A percentile compares a stretch with the other conserved stretches of the same genome.
Evolutionary conservation across 768 basidiomycete species (phyloP).

Genomic region (Trametes meyenii): DNA sequence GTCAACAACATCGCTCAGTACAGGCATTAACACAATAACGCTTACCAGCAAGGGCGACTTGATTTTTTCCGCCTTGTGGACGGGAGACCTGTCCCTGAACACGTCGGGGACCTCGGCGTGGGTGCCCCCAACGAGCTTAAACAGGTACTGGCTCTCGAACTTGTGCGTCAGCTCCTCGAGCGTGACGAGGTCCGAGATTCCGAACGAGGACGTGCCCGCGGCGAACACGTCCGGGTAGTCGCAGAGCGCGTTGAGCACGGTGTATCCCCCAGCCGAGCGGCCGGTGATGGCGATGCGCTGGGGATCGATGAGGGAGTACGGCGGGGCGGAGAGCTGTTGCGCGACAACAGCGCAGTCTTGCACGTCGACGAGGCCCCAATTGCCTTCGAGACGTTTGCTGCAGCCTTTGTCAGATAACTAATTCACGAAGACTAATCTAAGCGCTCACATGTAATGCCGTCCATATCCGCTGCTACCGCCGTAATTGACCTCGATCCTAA

Average conservation of each 20-base stretch:
- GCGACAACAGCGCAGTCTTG: constrained; percentile 66
- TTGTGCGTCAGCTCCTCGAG: constrained; percentile 73
- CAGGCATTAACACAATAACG: constrained; percentile 19
- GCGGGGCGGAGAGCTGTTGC: constrained; percentile 44
- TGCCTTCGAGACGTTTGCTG: constrained; percentile 54
- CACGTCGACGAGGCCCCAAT: constrained; percentile 79
- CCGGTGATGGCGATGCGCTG: constrained; percentile 71
- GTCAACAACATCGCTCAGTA: too few species aligned
- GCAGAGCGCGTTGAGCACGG: constrained; percentile 54
- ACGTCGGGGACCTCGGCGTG: constrained; percentile 54
- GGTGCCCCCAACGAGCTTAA: constrained; percentile 66
- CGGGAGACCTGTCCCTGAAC: constrained; percentile 62
- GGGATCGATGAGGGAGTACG: constrained; percentile 60
- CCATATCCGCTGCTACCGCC: constrained; percentile 79
- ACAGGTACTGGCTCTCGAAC: constrained; percentile 62
- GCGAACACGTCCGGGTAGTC: constrained; percentile 53
- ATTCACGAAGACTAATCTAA: not conserved
- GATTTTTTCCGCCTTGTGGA: constrained; percentile 65
- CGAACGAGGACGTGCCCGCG: constrained; percentile 66
- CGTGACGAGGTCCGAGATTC: constrained; percentile 62
- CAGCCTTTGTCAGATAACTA: not conserved
- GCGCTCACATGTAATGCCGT: constrained; percentile 55
- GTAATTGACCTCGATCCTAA: constrained; percentile 75
- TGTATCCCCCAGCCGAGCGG: constrained; percentile 74
- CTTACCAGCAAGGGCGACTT: constrained; percentile 63